Conservation (phyloP, 2,329 filamentous ascomycete genomes). For the Botrytis hyacinthi region DNA sequence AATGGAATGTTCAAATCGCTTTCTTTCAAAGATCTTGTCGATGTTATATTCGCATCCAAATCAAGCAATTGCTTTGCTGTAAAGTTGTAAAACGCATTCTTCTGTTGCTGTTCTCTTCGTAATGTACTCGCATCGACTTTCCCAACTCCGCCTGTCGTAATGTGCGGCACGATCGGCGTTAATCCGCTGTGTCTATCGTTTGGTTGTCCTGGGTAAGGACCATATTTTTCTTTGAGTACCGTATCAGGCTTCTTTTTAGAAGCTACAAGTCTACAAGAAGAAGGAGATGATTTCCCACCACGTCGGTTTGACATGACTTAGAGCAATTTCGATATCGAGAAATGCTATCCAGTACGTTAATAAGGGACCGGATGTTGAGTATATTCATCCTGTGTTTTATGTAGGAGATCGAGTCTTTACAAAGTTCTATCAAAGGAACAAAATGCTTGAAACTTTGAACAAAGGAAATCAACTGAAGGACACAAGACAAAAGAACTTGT, state of each 20-base stretch:
- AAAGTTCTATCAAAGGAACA: not conserved
- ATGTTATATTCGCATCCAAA: slow-evolving; percentile 11
- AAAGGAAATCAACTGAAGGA: not conserved
- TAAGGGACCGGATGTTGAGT: not conserved
- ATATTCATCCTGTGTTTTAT: not conserved
- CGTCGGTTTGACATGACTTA: not conserved
- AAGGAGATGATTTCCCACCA: not conserved
- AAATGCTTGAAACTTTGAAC: not conserved
- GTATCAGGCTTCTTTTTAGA: not conserved
- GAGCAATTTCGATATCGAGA: not conserved
- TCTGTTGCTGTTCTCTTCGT: not conserved
- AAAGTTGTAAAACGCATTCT: not conserved
- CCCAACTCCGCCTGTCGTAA: not conserved
- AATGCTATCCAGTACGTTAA: not conserved
- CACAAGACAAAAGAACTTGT: not conserved
- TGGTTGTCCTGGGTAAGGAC: not conserved
- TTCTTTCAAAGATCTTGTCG: not conserved
- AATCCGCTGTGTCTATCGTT: slow-evolving; percentile 4
- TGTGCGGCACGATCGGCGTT: not conserved
- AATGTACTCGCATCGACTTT: not conserved
- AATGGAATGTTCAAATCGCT: not conserved
- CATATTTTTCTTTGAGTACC: not conserved
- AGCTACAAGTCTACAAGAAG: not conserved
- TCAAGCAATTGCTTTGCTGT: slow-evolving; percentile 12
- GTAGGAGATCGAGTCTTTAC: not conserved